phyloP scores from a whole-genome alignment of 164 flowering plant genomes.

The Stephania cephalantha region DNA sequence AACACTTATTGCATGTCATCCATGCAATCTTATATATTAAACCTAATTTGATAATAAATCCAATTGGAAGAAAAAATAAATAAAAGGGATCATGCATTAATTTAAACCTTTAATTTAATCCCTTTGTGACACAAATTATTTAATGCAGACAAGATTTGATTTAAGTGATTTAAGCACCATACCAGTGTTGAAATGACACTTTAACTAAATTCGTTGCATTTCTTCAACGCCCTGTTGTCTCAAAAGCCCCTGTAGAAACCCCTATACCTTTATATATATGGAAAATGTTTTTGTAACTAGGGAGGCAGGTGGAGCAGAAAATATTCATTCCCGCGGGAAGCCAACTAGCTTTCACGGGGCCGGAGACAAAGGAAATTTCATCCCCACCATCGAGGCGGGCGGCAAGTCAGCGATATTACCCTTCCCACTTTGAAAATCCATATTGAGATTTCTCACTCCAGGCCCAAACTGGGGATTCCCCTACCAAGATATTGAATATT shows the following conservation, averaged over 20 bases:
- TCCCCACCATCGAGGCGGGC: too few species aligned
- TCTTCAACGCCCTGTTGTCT: not conserved
- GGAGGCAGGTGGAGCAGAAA: too few species aligned
- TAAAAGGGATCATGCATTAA: not conserved
- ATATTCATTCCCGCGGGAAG: too few species aligned
- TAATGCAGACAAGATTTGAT: slow-evolving; percentile 5
- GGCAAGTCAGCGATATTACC: too few species aligned
- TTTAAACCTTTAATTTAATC: not conserved
- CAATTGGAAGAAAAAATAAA: not conserved
- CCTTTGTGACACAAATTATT: not conserved
- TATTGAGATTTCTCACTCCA: too few species aligned
- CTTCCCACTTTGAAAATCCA: too few species aligned
- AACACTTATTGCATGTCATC: not conserved
- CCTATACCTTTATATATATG: not conserved
- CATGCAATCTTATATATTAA: not conserved
- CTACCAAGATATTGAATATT: too few species aligned
- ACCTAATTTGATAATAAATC: not conserved
- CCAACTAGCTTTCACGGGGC: too few species aligned
- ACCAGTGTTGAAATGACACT: not conserved
- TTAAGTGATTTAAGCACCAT: slow-evolving; percentile 2
- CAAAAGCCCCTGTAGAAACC: not conserved
- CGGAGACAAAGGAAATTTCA: too few species aligned
- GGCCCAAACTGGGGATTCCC: too few species aligned
- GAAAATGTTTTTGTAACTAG: too few species aligned
- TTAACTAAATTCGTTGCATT: slow-evolving; percentile 7